These are phyloP conservation scores for Chlorella sp. DNA, from an alignment of 139 green algal genomes.

Conservation along the genomic window DNA sequence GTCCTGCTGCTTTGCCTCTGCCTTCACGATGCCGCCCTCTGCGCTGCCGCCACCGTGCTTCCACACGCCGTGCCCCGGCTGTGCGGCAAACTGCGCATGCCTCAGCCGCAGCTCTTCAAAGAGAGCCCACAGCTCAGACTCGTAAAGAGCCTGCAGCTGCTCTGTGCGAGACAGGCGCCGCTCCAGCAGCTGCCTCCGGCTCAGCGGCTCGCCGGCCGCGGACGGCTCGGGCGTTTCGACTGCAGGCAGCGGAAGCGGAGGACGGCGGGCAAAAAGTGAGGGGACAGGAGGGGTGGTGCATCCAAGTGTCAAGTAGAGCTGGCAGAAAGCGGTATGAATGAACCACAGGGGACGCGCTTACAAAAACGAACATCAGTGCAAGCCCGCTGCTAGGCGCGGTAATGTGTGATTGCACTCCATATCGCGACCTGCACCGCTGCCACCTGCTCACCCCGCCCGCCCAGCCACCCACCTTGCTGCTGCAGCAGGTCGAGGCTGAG, in stretches of 20 bases:
- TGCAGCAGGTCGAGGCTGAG: constrained; percentile 15
- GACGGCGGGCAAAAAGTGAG: not conserved
- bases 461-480: not conserved
- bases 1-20: not conserved
- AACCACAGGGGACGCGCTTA: not conserved
- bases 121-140: constrained; percentile 19
- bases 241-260: not conserved
- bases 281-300: not conserved
- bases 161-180: not conserved
- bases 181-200: constrained; percentile 27
- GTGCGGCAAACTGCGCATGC: constrained; percentile 12
- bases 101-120: constrained; percentile 35
- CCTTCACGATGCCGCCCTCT: not conserved
- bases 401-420: too few species aligned
- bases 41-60: not conserved
- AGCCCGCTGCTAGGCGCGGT: too few species aligned
- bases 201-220: constrained; percentile 28
- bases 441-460: not conserved
- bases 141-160: not conserved
- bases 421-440: not conserved
- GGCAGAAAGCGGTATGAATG: not conserved
- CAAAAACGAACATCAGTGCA: too few species aligned
- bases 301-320: not conserved
- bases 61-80: constrained; percentile 5
- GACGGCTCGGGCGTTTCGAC: not conserved